These are phyloP conservation scores for Russula brevipes DNA, from an alignment of 768 basidiomycete species.

Conservation along the genomic window DNA sequence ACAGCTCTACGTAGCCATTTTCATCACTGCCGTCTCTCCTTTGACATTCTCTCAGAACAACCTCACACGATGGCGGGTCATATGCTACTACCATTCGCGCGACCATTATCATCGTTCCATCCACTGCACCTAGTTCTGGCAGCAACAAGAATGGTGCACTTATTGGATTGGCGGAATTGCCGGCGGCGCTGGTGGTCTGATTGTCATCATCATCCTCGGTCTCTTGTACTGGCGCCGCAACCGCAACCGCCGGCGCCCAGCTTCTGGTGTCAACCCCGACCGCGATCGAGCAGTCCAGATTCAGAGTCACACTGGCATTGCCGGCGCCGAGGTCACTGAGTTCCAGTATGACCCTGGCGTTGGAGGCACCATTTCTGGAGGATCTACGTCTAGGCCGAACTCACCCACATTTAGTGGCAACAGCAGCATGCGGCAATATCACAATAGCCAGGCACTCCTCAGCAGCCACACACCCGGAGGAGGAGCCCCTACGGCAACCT, in stretches of 20 bases:
- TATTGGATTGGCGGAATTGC: constrained; percentile 31
- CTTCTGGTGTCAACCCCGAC: constrained; percentile 49
- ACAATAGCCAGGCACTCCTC: constrained; percentile 25
- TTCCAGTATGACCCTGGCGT: constrained; percentile 26
- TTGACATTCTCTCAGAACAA: constrained; percentile 12
- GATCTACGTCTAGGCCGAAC: constrained; percentile 17
- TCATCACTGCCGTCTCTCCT: background rate
- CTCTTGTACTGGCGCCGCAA: constrained; percentile 30
- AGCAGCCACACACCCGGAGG: constrained; percentile 25
- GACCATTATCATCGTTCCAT: constrained; percentile 26
- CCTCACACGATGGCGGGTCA: constrained; percentile 11
- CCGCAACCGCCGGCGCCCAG: constrained; percentile 33
- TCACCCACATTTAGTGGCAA: constrained; percentile 2
- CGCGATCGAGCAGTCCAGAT: constrained; percentile 40
- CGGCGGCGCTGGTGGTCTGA: constrained; percentile 27
- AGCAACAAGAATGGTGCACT: constrained; percentile 28
- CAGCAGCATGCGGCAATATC: constrained; percentile 30
- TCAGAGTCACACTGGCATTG: constrained; percentile 22
- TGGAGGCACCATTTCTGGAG: constrained; percentile 7
- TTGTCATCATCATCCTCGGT: constrained; percentile 29
- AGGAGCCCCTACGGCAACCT: constrained; percentile 25
- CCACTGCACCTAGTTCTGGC: constrained; percentile 19
- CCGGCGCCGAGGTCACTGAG: constrained; percentile 20
- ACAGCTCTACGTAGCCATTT: background rate
- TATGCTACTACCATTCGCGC: constrained; percentile 19